A percentile compares a stretch with the other conserved stretches of the same genome.
phyloP scores from a whole-genome alignment of 2,329 filamentous ascomycete genomes.

The Sporothrix protearum region DNA sequence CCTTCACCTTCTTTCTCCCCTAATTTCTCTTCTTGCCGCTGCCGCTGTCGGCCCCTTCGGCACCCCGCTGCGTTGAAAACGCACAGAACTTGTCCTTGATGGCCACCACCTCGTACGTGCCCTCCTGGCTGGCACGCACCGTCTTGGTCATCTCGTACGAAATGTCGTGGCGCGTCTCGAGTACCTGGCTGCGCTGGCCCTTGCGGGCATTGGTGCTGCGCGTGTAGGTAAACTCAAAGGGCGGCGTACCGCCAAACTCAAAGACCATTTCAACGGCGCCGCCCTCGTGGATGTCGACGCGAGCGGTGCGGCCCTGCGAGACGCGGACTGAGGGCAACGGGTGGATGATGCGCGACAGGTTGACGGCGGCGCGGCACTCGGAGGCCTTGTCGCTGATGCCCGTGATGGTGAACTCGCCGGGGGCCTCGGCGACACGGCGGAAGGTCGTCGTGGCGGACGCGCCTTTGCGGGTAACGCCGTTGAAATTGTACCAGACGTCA shows the following conservation, averaged over 20 bases:
- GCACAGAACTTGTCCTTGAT: conserved; percentile 93
- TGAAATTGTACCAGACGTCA: conserved; percentile 87
- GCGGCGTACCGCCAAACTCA: conserved; percentile 90
- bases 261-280: conserved; percentile 91
- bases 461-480: conserved; percentile 72
- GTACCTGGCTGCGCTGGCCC: conserved; percentile 71
- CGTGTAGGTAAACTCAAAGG: conserved; percentile 97
- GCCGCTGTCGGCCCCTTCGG: conserved; percentile 43
- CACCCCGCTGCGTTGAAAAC: conserved; percentile 68
- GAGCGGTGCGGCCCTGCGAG: conserved; percentile 73
- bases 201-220: conserved; percentile 78
- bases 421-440: conserved; percentile 85
- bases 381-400: conserved; percentile 83
- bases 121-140: conserved; percentile 84
- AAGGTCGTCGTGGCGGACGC: conserved; percentile 77
- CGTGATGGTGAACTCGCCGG: conserved; percentile 84
- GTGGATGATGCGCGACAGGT: conserved; percentile 80
- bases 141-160: conserved; percentile 78
- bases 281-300: conserved; percentile 94
- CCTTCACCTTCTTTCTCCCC: conserved; percentile 31
- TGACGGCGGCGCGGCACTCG: conserved; percentile 76
- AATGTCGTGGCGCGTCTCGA: conserved; percentile 87
- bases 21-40: conserved; percentile 35
- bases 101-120: conserved; percentile 93
- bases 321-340: conserved; percentile 88